Evolutionary conservation across 306 rosid species (phyloP), one percentile per base, ranked within the genome.

Genomic region (Cucurbita pepo): DNA sequence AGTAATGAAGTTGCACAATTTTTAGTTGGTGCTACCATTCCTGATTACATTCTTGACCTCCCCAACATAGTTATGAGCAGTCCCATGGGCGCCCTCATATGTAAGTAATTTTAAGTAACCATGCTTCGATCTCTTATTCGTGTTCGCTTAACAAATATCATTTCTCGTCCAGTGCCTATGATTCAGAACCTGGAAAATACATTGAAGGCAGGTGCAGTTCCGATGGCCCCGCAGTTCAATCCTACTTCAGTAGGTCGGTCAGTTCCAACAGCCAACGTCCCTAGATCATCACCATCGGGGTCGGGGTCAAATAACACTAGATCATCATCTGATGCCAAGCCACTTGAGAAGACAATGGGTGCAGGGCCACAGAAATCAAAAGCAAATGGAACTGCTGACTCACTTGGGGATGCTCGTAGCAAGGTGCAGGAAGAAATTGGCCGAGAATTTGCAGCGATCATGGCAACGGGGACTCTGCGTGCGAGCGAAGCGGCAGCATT

Each of bases 401-500:
- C 95, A 16, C 92, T 94, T 3, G 90, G 90, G 18, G 85, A 88
- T 74, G 97, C 92, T 2, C 86, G 97, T 7, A 88, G 75, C 81
- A 91, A 84, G 85, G 88, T 95, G 72, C 97, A 95, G 82, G 96
- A 95, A 60, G 99, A 95, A 86, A 91, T 91, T 8, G 52, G 76
- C 1, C 77, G 74, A 30, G 99, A 95, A 78, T 95, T 91, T 82
- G 90, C 89, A 7, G 88, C 95, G 5, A 83, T 91, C 52, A 95
- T 91, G 99, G 96, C 91, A 5, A 83, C 89, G 0, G 97, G 97
- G 41, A 86, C 99, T 14, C 60, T 91, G 82, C 96, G 95, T 5
- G 99, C 97, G 1, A 91, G 99, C 15, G 97, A 95, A 78, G 99
- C 99, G 21, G 99, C 99, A 10, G 89, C 96, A 1, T 86, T 95